These are phyloP conservation scores for Arachnopeziza araneosa DNA, from an alignment of 2,329 filamentous ascomycete genomes.

Conservation along the genomic window DNA sequence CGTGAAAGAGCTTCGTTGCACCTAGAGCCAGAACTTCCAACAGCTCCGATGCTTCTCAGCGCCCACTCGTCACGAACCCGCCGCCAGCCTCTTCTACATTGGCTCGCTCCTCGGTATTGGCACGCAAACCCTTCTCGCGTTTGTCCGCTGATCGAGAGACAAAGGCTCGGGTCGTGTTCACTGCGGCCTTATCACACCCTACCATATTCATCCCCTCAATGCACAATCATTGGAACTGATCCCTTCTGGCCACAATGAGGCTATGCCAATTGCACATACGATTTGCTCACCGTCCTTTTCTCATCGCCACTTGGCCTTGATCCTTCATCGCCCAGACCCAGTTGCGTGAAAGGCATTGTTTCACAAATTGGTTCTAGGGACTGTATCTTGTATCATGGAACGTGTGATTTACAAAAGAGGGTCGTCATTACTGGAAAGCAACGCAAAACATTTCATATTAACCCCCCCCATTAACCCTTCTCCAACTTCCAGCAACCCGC, in stretches of 20 bases:
- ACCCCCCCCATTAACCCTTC: background rate
- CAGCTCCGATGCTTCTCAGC: background rate
- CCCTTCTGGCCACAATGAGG: background rate
- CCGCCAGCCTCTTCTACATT: background rate
- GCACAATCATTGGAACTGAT: slow-evolving; percentile 5
- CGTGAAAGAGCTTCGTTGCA: background rate
- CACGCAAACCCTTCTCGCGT: too few species aligned
- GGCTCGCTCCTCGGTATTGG: too few species aligned
- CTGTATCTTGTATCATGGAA: background rate
- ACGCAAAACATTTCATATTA: background rate
- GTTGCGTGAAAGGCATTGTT: background rate
- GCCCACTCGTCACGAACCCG: background rate
- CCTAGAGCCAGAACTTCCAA: too few species aligned
- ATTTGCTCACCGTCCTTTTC: background rate
- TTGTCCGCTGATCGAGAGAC: background rate
- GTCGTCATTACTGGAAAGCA: background rate
- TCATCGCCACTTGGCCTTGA: too few species aligned
- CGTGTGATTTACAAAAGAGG: background rate
- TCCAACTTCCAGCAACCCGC: background rate
- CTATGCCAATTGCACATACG: slow-evolving; percentile 2
- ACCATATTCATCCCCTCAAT: slow-evolving; percentile 1
- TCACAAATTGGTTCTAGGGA: background rate
- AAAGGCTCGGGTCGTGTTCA: slow-evolving; percentile 12
- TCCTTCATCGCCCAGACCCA: background rate
- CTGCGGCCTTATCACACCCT: slow-evolving; percentile 13